phyloP scores from a whole-genome alignment of 805 yeast species.

The Hanseniaspora meyeri region DNA sequence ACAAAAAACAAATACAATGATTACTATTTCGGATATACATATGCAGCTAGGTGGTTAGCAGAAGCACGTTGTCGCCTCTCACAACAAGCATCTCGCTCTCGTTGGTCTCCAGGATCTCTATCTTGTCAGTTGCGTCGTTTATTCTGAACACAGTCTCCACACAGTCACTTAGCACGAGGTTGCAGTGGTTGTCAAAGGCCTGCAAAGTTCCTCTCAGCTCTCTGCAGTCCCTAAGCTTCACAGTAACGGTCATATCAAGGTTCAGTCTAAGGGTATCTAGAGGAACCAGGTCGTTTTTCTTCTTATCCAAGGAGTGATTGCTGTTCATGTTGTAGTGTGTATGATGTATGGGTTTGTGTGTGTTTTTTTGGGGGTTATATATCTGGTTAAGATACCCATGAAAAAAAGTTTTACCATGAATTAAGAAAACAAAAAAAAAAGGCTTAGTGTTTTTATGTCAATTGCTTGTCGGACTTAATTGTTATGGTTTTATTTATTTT shows the following conservation, averaged over 20 bases:
- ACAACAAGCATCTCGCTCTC: slow-evolving; percentile 82
- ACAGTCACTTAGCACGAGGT: slow-evolving; percentile 88
- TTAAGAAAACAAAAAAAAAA: too few relatives aligned
- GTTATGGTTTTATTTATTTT: too few relatives aligned
- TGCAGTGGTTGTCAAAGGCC: slow-evolving; percentile 93
- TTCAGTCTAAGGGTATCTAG: slow-evolving; percentile 76
- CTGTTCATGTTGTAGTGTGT: not conserved
- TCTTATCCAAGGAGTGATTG: not conserved
- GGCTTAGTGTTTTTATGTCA: too few relatives aligned
- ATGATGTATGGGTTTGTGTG: too few relatives aligned
- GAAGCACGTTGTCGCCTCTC: slow-evolving; percentile 93
- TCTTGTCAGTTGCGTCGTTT: slow-evolving; percentile 25
- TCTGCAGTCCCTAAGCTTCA: slow-evolving; percentile 87
- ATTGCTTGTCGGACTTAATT: too few relatives aligned
- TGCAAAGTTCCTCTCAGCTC: slow-evolving; percentile 83
- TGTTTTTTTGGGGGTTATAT: not conserved
- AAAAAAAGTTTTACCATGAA: too few relatives aligned
- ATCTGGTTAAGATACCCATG: too few relatives aligned
- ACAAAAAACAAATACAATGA: not conserved
- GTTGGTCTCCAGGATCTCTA: slow-evolving; percentile 28
- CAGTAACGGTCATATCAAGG: slow-evolving; percentile 73
- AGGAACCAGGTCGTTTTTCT: slow-evolving; percentile 37
- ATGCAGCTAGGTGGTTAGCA: slow-evolving; percentile 41
- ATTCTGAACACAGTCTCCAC: slow-evolving; percentile 62
- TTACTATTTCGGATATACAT: too few relatives aligned